Evolutionary conservation across 2,329 filamentous ascomycete species (phyloP).

Genomic region (Alternaria hordeiaustralica): DNA sequence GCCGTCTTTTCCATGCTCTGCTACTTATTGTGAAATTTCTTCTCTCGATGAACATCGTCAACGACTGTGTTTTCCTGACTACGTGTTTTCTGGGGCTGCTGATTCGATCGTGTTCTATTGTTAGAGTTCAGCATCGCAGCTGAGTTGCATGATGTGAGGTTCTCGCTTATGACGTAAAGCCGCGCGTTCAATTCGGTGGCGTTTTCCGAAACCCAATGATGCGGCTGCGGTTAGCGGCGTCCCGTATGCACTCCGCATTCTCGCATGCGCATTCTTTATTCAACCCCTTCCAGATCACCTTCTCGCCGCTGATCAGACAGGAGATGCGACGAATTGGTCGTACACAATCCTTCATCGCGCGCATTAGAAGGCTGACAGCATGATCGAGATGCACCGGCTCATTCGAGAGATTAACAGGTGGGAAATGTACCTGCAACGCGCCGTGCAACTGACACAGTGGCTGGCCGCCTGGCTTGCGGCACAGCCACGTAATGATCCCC

Average conservation of each 20-base stretch:
- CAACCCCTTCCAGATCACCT: neutral
- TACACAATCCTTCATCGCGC: neutral
- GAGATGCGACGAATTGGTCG: neutral
- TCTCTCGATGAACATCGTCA: no score
- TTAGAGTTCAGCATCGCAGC: neutral
- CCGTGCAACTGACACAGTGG: neutral
- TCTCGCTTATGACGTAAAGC: constrained; percentile 5
- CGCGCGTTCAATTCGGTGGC: constrained; percentile 1
- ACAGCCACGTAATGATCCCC: neutral
- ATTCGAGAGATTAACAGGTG: neutral
- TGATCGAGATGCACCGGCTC: neutral
- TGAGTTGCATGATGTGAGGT: neutral
- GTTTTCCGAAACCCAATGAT: neutral
- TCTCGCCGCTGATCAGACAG: neutral
- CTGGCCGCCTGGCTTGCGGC: neutral
- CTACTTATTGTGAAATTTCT: neutral
- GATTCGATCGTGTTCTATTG: neutral
- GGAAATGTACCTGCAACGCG: neutral
- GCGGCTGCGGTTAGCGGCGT: neutral
- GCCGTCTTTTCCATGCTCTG: neutral
- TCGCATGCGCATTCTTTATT: neutral
- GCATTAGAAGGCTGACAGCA: neutral
- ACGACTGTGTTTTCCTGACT: no score
- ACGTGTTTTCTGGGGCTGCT: neutral
- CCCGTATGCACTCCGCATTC: constrained; percentile 2